Evolutionary conservation across 768 basidiomycete species (phyloP).

Genomic region (Lactifluus pinguis): DNA sequence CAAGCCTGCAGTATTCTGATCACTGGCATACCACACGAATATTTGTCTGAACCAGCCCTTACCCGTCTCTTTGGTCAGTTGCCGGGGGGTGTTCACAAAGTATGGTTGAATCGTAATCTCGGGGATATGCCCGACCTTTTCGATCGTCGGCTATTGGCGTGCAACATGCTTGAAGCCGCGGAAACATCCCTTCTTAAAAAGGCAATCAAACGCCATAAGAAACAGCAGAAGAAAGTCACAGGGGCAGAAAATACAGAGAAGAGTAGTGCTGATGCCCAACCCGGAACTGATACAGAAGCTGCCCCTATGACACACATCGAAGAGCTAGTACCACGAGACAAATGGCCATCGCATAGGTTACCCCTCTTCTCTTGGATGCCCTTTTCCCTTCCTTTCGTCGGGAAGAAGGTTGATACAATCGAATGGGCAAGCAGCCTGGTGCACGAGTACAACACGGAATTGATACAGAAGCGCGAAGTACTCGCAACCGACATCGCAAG

Average conservation of each 20-base stretch:
- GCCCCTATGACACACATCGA: conserved; percentile 24
- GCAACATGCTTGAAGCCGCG: conserved; percentile 75
- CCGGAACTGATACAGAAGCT: conserved; percentile 25
- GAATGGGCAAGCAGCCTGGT: conserved; percentile 83
- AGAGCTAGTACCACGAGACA: conserved; percentile 52
- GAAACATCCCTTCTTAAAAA: conserved; percentile 71
- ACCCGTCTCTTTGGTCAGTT: conserved; percentile 64
- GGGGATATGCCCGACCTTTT: conserved; percentile 81
- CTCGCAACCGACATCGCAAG: conserved; percentile 26
- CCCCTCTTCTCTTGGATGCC: conserved; percentile 40
- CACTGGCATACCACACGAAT: conserved; percentile 77
- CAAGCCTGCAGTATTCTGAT: conserved; percentile 89
- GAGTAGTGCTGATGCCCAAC: neutral
- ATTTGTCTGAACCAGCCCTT: conserved; percentile 63
- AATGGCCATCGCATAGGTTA: conserved; percentile 76
- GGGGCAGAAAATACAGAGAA: conserved; percentile 26
- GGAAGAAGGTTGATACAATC: conserved; percentile 88
- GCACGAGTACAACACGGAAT: conserved; percentile 27
- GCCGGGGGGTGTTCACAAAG: conserved; percentile 82
- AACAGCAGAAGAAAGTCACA: conserved; percentile 40
- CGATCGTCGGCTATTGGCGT: conserved; percentile 64
- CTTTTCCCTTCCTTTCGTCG: conserved; percentile 55
- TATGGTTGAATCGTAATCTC: conserved; percentile 90
- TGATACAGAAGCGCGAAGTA: conserved; percentile 22
- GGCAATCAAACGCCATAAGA: conserved; percentile 60